phyloP scores from a whole-genome alignment of 2,329 filamentous ascomycete species.

The Calonectria pteridis region DNA sequence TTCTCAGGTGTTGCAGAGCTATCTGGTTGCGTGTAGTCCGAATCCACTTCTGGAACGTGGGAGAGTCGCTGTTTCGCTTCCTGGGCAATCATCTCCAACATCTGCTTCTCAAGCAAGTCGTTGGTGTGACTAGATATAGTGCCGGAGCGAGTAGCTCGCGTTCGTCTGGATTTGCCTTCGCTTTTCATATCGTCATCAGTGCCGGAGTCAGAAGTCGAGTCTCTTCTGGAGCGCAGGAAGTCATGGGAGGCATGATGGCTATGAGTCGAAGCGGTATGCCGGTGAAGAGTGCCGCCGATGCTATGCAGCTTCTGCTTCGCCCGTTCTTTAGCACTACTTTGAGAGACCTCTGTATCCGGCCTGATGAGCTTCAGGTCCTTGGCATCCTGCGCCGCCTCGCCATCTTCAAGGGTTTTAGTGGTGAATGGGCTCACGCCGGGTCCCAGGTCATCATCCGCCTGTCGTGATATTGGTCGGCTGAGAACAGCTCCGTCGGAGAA shows the following conservation, averaged over 20 bases:
- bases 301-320: conserved; percentile 71
- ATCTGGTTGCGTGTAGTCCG: conserved; percentile 50
- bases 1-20: conserved; percentile 50
- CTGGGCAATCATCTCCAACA: conserved; percentile 70
- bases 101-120: conserved; percentile 71
- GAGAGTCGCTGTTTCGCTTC: conserved; percentile 60
- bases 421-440: conserved; percentile 42
- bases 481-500: conserved; percentile 63
- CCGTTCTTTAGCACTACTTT: conserved; percentile 68
- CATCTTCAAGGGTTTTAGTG: conserved; percentile 42
- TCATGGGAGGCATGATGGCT: conserved; percentile 67
- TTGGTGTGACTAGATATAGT: conserved; percentile 63
- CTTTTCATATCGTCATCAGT: conserved; percentile 62
- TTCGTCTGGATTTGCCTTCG: conserved; percentile 50
- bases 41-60: conserved; percentile 48
- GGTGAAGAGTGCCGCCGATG: conserved; percentile 66
- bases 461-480: conserved; percentile 48
- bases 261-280: conserved; percentile 62
- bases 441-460: conserved; percentile 45
- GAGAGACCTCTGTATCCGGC: conserved; percentile 57
- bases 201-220: conserved; percentile 72
- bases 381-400: conserved; percentile 35
- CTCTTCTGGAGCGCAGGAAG: conserved; percentile 62
- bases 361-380: conserved; percentile 40
- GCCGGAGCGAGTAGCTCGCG: conserved; percentile 51